These are phyloP conservation scores for Metarhizium anisopliae DNA, from an alignment of 2,329 filamentous ascomycete genomes.

Conservation along the genomic window DNA sequence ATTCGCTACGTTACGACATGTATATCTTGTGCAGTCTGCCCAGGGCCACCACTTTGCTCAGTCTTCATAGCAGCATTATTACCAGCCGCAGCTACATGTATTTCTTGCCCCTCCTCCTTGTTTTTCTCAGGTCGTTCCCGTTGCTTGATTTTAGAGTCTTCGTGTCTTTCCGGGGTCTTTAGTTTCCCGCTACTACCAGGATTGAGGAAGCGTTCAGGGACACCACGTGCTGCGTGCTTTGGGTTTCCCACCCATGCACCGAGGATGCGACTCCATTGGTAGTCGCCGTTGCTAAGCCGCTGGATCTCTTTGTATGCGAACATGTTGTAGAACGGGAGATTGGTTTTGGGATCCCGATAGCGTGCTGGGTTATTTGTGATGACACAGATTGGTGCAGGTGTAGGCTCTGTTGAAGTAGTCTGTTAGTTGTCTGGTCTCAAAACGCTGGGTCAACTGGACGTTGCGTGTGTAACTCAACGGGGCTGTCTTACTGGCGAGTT, in stretches of 20 bases:
- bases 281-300: slow-evolving; percentile 61
- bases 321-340: slow-evolving; percentile 69
- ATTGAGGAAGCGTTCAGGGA: slow-evolving; percentile 65
- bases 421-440: slow-evolving; percentile 1
- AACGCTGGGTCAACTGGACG: not conserved
- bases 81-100: not conserved
- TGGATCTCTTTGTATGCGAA: slow-evolving; percentile 78
- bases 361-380: slow-evolving; percentile 76
- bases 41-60: not conserved
- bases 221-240: slow-evolving; percentile 59
- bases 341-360: slow-evolving; percentile 79
- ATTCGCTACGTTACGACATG: not conserved
- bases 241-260: slow-evolving; percentile 74
- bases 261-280: slow-evolving; percentile 72
- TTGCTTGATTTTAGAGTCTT: slow-evolving; percentile 13
- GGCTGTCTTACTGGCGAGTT: slow-evolving; percentile 39
- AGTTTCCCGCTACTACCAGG: slow-evolving; percentile 17
- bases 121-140: slow-evolving; percentile 12
- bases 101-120: not conserved
- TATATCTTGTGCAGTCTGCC: not conserved
- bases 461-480: not conserved
- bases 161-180: not conserved
- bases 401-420: slow-evolving; percentile 31
- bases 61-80: not conserved
- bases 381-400: slow-evolving; percentile 54